These are phyloP conservation scores for Magnolia kwangsiensis DNA, from an alignment of 164 flowering plant species.

Conservation along the genomic window DNA sequence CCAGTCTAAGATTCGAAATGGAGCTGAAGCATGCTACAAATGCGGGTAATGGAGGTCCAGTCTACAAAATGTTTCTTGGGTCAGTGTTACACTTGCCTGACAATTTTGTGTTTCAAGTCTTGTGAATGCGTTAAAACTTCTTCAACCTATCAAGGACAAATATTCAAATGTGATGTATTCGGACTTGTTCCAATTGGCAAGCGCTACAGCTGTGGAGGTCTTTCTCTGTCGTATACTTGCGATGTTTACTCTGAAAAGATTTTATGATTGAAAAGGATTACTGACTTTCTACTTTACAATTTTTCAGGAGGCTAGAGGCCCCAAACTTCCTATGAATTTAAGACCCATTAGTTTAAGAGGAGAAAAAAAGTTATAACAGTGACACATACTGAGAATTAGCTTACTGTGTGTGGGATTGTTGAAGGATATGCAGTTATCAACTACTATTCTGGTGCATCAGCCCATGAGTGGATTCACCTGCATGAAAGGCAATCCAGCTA, in stretches of 20 bases:
- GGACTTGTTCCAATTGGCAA: constrained; percentile 91
- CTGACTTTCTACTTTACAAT: constrained; percentile 7
- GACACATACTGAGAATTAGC: too few species aligned
- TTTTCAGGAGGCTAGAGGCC: constrained; percentile 94
- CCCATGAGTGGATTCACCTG: too few species aligned
- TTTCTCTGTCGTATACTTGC: neutral
- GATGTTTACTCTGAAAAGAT: neutral
- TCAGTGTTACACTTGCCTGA: constrained; percentile 4
- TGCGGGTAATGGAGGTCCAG: constrained; percentile 59
- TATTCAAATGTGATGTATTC: constrained; percentile 82
- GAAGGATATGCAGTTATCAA: too few species aligned
- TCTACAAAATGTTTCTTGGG: neutral
- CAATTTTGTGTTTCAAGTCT: constrained; percentile 57
- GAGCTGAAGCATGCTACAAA: constrained; percentile 94
- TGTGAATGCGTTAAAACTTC: constrained; percentile 83
- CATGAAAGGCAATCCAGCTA: too few species aligned
- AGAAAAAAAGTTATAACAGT: too few species aligned
- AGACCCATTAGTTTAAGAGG: too few species aligned
- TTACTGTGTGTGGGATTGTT: too few species aligned
- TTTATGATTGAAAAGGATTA: neutral
- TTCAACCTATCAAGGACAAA: constrained; percentile 89
- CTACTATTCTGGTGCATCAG: too few species aligned
- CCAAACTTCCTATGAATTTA: constrained; percentile 80
- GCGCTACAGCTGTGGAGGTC: constrained; percentile 98
- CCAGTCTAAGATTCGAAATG: constrained; percentile 77